These are phyloP conservation scores for Medicago lupulina DNA, from an alignment of 306 rosid species.

Conservation along the genomic window DNA sequence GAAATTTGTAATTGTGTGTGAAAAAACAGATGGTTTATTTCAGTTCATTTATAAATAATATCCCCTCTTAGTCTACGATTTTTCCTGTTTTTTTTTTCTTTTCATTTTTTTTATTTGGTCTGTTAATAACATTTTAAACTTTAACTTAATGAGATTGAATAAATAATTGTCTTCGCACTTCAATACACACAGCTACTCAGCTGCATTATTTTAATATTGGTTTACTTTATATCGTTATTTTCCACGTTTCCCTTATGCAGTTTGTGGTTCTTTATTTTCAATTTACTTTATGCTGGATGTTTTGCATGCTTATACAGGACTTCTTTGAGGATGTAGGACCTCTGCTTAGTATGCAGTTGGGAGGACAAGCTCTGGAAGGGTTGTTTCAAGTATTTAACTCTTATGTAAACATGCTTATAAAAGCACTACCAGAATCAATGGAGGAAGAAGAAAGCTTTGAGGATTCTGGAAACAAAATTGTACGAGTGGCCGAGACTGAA, in stretches of 20 bases:
- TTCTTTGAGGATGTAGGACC: constrained; percentile 99
- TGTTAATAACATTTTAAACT: constrained; percentile 15
- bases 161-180: not conserved
- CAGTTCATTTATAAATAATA: constrained; percentile 21
- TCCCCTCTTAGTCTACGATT: constrained; percentile 5
- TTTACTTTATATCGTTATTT: not conserved
- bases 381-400: constrained; percentile 89
- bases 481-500: constrained; percentile 92
- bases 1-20: constrained; percentile 3
- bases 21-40: not conserved
- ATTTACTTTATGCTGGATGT: constrained; percentile 39
- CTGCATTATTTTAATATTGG: constrained; percentile 21
- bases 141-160: constrained; percentile 20
- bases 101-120: constrained; percentile 19
- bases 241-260: no score
- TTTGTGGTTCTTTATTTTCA: constrained; percentile 22
- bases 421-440: constrained; percentile 92
- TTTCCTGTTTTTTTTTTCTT: not conserved
- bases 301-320: constrained; percentile 66
- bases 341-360: constrained; percentile 97
- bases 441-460: constrained; percentile 93
- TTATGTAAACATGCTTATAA: constrained; percentile 76
- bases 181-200: not conserved
- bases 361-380: constrained; percentile 95
- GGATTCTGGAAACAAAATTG: constrained; percentile 81